Conservation (phyloP, 129 eudicot genomes). For the Scalesia atractyloides region DNA sequence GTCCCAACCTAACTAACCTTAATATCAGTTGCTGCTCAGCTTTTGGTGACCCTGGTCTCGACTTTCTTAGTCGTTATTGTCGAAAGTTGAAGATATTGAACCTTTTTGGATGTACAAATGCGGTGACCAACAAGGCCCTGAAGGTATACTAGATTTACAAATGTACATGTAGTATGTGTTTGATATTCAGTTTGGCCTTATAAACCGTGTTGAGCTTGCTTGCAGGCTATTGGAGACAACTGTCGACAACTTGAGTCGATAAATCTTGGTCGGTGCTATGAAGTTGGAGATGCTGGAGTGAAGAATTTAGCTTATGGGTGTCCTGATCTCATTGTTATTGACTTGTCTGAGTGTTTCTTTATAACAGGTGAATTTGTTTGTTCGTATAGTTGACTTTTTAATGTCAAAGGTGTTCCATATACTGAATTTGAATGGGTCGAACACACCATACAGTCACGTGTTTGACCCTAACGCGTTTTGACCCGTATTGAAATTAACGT, state of each 20-base stretch:
- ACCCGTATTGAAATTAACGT: background rate
- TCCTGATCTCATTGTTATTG: constrained; percentile 80
- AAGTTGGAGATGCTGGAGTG: constrained; percentile 80
- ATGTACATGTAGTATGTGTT: background rate
- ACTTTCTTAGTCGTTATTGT: constrained; percentile 63
- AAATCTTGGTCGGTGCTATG: constrained; percentile 96
- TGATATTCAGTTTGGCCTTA: background rate
- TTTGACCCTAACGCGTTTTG: background rate
- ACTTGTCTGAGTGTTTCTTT: constrained; percentile 84
- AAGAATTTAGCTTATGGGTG: constrained; percentile 96
- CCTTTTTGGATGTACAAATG: constrained; percentile 86
- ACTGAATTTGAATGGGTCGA: no score
- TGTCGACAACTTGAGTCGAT: constrained; percentile 70
- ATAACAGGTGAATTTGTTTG: constrained; percentile 68
- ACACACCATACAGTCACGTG: background rate
- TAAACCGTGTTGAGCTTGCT: background rate
- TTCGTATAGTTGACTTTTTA: constrained; percentile 3
- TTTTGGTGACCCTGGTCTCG: constrained; percentile 72
- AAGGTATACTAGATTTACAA: constrained; percentile 42
- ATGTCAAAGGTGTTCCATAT: background rate
- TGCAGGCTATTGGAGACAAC: constrained; percentile 82
- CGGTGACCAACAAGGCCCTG: constrained; percentile 81
- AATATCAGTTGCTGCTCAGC: constrained; percentile 90
- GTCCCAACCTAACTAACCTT: constrained; percentile 66
- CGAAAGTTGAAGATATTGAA: constrained; percentile 64